A percentile compares a stretch with the other conserved stretches of the same genome.
Conservation (phyloP, 2,329 filamentous ascomycete genomes). For the Pseudogymnoascus sp. region DNA sequence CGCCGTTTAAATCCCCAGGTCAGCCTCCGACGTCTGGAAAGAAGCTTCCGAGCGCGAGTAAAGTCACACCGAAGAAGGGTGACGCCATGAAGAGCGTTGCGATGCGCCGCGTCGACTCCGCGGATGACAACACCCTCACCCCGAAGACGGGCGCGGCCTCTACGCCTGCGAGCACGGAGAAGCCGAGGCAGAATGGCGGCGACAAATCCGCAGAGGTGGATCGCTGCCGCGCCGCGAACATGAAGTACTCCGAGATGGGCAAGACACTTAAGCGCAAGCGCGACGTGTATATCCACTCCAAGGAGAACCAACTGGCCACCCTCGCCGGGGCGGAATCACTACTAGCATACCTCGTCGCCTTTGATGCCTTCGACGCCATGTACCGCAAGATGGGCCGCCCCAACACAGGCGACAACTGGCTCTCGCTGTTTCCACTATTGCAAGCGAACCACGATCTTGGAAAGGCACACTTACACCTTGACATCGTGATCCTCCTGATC, state of each 20-base stretch:
- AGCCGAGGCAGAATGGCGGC: constrained; percentile 23
- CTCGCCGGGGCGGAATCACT: constrained; percentile 24
- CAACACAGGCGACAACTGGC: background rate
- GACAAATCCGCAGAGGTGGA: constrained; percentile 13
- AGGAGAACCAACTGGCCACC: constrained; percentile 20
- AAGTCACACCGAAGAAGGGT: constrained; percentile 33
- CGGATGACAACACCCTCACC: constrained; percentile 32
- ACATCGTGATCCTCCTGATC: background rate
- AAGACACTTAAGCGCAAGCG: constrained; percentile 25
- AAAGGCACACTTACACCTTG: background rate
- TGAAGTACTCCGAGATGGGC: constrained; percentile 16
- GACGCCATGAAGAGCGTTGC: constrained; percentile 21
- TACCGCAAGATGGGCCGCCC: background rate
- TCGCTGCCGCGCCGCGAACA: constrained; percentile 13
- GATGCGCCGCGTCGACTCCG: constrained; percentile 30
- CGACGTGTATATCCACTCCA: constrained; percentile 23
- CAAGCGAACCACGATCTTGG: background rate
- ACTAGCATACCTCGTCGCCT: constrained; percentile 24
- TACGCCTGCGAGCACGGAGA: constrained; percentile 26
- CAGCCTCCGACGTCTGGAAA: background rate
- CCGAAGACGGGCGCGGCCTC: constrained; percentile 27
- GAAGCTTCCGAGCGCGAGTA: background rate
- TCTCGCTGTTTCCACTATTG: background rate
- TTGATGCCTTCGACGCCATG: constrained; percentile 11
- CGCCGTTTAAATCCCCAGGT: background rate